Percentiles rank a stretch among this genome's conserved stretches.
These are phyloP conservation scores for Colletotrichum sp. DNA, from an alignment of 2,329 filamentous ascomycete species.

Conservation along the genomic window DNA sequence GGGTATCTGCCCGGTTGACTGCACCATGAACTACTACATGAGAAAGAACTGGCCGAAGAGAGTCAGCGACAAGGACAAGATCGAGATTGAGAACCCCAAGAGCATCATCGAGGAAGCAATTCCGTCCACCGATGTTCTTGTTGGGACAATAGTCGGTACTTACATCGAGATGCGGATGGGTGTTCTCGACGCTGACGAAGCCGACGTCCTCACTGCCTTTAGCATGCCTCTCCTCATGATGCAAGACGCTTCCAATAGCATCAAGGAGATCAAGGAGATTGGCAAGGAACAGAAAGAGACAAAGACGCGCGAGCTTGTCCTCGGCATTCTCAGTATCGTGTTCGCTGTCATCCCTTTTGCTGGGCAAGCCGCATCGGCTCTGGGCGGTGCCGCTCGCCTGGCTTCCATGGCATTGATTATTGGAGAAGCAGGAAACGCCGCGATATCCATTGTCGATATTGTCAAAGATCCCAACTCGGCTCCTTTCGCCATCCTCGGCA, in stretches of 20 bases:
- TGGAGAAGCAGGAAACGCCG: constrained; percentile 25
- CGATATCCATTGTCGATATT: constrained; percentile 26
- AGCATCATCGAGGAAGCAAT: background rate
- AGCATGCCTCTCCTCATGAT: constrained; percentile 29
- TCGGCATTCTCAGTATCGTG: constrained; percentile 45
- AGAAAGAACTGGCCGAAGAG: background rate
- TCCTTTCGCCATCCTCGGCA: constrained; percentile 29
- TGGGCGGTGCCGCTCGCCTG: constrained; percentile 14
- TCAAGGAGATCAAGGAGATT: constrained; percentile 29
- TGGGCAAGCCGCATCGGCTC: constrained; percentile 47
- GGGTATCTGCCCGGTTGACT: background rate
- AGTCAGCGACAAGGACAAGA: background rate
- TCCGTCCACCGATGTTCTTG: background rate
- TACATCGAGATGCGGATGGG: background rate
- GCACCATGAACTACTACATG: background rate
- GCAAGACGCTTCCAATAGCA: constrained; percentile 28
- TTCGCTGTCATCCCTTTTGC: constrained; percentile 56
- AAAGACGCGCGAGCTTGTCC: constrained; percentile 26
- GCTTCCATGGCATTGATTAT: constrained; percentile 20
- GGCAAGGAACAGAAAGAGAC: constrained; percentile 24
- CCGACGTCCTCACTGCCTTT: background rate
- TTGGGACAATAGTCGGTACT: background rate
- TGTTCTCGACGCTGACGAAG: background rate
- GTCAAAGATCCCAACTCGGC: constrained; percentile 27
- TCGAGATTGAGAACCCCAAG: background rate